Evolutionary conservation across 2,329 filamentous ascomycete genomes (phyloP).

Genomic region (Colletotrichum sp.): DNA sequence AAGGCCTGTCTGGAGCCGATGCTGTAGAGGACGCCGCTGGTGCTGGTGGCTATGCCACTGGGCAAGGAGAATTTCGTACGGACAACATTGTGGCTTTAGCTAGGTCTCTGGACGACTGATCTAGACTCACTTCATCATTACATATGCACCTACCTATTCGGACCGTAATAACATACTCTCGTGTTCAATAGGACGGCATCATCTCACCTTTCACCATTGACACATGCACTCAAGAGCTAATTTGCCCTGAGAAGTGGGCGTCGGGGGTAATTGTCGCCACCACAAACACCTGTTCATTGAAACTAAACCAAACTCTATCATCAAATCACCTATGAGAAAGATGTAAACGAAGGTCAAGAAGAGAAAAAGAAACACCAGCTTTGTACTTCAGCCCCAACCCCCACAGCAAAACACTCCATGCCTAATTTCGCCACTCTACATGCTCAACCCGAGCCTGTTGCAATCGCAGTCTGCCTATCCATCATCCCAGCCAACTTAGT

Average conservation of each 20-base stretch:
- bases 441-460: too few species aligned
- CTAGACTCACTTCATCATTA: background rate
- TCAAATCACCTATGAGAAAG: background rate
- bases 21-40: background rate
- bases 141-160: too few species aligned
- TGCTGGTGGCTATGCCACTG: background rate
- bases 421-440: background rate
- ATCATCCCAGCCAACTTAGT: rapidly evolving
- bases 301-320: background rate
- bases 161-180: too few species aligned
- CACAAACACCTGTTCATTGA: background rate
- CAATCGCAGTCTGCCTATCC: background rate
- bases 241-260: background rate
- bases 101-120: background rate
- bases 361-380: background rate
- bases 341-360: conserved; percentile 18
- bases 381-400: background rate
- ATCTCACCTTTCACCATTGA: background rate
- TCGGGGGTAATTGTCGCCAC: background rate
- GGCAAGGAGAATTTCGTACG: background rate
- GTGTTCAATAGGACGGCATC: background rate
- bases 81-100: background rate
- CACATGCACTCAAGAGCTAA: background rate
- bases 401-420: background rate
- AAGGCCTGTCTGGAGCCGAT: background rate